A percentile compares a stretch with the other conserved stretches of the same genome.
These are phyloP conservation scores for Verticillium zaregamsianum DNA, from an alignment of 2,329 filamentous ascomycete species.

Conservation along the genomic window DNA sequence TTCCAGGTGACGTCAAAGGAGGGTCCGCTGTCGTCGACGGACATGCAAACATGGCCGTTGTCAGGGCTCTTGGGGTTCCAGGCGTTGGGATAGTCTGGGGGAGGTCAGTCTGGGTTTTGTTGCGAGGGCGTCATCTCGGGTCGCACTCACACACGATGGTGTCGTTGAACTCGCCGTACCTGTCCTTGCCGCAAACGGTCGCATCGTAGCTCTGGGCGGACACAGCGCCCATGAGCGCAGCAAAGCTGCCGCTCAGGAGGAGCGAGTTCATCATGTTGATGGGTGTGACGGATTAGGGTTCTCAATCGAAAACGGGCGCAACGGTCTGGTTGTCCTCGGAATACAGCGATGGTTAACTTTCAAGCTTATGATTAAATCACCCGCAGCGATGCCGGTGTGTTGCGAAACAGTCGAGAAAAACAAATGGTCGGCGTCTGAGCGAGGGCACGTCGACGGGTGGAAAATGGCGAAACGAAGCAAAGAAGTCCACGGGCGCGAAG, in stretches of 20 bases:
- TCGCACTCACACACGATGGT: slow-evolving; percentile 15
- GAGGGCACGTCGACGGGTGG: background rate
- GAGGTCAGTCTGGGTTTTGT: background rate
- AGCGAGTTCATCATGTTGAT: slow-evolving; percentile 9
- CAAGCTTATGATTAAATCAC: background rate
- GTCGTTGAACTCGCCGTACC: slow-evolving; percentile 17
- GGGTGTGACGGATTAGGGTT: background rate
- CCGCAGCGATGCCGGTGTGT: background rate
- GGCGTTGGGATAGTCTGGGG: slow-evolving; percentile 19
- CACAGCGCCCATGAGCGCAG: slow-evolving; percentile 10
- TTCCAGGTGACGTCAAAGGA: slow-evolving; percentile 27
- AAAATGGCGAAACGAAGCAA: background rate
- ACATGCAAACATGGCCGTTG: slow-evolving; percentile 23
- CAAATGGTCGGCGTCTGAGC: background rate
- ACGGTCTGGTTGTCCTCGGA: background rate
- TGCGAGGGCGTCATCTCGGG: background rate
- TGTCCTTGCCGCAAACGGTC: slow-evolving; percentile 21
- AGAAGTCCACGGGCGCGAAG: background rate
- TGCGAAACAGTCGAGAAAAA: background rate
- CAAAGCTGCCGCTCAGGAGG: slow-evolving; percentile 8
- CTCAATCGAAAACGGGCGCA: background rate
- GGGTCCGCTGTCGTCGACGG: slow-evolving; percentile 20
- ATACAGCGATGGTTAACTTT: background rate
- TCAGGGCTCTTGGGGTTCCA: slow-evolving; percentile 28
- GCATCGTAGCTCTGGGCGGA: slow-evolving; percentile 19